Percentiles rank a stretch among this genome's conserved stretches.
Evolutionary conservation across 2,329 filamentous ascomycete genomes (phyloP).

Genomic region (Aphanocladium album): DNA sequence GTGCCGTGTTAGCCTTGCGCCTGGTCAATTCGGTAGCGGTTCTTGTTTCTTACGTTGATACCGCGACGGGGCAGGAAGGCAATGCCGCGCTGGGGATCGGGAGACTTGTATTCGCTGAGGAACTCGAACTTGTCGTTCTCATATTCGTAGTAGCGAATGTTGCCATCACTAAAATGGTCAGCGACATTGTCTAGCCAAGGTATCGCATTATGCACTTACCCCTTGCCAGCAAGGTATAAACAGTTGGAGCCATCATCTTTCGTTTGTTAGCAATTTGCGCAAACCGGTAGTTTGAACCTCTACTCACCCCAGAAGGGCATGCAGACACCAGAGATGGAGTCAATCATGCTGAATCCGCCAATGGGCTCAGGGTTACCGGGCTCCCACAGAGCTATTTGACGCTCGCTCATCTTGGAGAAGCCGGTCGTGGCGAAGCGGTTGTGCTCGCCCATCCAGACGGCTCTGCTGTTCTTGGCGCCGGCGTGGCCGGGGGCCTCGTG

Average conservation of each 20-base stretch:
- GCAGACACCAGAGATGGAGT: constrained; percentile 95
- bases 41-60: constrained; percentile 62
- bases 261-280: constrained; percentile 25
- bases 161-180: constrained; percentile 59
- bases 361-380: constrained; percentile 79
- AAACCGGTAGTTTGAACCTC: constrained; percentile 15
- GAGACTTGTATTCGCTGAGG: constrained; percentile 95
- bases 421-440: constrained; percentile 94
- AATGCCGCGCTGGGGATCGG: constrained; percentile 87
- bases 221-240: constrained; percentile 94
- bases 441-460: constrained; percentile 95
- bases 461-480: constrained; percentile 95
- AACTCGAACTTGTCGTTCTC: constrained; percentile 99
- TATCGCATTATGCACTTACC: constrained; percentile 42
- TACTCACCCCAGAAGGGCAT: constrained; percentile 91
- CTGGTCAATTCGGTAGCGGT: not conserved
- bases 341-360: constrained; percentile 82
- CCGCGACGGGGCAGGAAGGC: constrained; percentile 93
- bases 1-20: constrained; percentile 19
- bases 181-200: constrained; percentile 36
- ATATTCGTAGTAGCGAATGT: constrained; percentile 98
- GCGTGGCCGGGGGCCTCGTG: constrained; percentile 82
- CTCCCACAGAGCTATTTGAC: constrained; percentile 94
- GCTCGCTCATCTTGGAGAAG: constrained; percentile 97
- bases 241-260: constrained; percentile 81